These are phyloP conservation scores for Candida sphagnicola DNA, from an alignment of 805 yeast species.

Conservation along the genomic window DNA sequence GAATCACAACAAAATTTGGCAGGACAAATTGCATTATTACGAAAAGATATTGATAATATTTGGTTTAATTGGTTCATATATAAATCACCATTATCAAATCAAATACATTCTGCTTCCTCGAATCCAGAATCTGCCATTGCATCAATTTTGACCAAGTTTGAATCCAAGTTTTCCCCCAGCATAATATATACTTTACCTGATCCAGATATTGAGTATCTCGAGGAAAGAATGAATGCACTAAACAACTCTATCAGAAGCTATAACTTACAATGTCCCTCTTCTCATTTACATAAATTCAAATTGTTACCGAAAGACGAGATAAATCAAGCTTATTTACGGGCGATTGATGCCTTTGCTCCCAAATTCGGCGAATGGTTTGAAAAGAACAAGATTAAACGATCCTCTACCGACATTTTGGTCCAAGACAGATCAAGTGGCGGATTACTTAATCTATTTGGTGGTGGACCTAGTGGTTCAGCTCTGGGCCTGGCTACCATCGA, in stretches of 20 bases:
- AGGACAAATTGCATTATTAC: conserved; percentile 42
- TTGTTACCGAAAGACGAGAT: conserved; percentile 25
- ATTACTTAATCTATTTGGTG: conserved; percentile 5
- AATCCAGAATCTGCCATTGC: not conserved
- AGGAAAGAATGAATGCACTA: conserved; percentile 18
- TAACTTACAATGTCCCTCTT: conserved; percentile 37
- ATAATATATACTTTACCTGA: not conserved
- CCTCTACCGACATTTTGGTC: not conserved
- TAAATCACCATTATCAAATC: conserved; percentile 5
- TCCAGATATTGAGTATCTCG: conserved; percentile 13
- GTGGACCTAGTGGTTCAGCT: conserved; percentile 6
- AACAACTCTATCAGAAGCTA: conserved; percentile 28
- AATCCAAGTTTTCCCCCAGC: conserved; percentile 1
- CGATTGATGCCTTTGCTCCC: conserved; percentile 11
- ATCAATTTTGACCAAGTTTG: not conserved
- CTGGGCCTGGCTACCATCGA: conserved; percentile 1
- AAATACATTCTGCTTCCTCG: not conserved
- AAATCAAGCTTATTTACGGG: conserved; percentile 11
- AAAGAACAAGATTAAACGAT: conserved; percentile 7
- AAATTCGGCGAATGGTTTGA: conserved; percentile 15
- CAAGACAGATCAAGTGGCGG: conserved; percentile 3
- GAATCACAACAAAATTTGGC: conserved; percentile 74
- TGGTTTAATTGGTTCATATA: conserved; percentile 28
- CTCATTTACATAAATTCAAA: conserved; percentile 36
- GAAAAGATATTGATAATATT: conserved; percentile 38